phyloP scores from a whole-genome alignment of 23 red algal species.

The Agarophyton chilense region DNA sequence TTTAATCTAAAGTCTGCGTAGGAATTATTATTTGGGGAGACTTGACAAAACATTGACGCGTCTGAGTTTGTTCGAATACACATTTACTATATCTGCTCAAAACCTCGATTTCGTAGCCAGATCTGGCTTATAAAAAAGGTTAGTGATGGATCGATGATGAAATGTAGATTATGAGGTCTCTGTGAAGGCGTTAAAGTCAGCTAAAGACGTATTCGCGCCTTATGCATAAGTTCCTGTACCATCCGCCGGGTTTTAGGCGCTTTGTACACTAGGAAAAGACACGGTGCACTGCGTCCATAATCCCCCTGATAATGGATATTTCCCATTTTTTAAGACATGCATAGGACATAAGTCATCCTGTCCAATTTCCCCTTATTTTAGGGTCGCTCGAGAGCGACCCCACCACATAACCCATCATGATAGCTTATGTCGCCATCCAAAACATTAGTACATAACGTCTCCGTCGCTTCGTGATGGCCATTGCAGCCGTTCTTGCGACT shows the following conservation, averaged over 20 bases:
- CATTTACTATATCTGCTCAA: no score
- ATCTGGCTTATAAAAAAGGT: no score
- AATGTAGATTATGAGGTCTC: no score
- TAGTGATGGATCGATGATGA: no score
- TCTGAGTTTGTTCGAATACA: no score
- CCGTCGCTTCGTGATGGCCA: not conserved
- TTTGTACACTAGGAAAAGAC: not conserved
- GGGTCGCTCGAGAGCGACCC: not conserved
- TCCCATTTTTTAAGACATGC: slow-evolving; percentile 5
- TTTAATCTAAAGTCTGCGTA: no score
- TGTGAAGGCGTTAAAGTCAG: no score
- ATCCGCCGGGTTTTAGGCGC: not conserved
- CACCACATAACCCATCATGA: not conserved
- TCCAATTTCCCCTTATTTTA: not conserved
- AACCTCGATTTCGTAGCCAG: no score
- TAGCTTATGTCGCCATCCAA: not conserved
- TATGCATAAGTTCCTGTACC: no score
- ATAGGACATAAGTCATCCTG: not conserved
- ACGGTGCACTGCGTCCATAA: not conserved
- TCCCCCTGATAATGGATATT: not conserved
- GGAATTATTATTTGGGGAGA: no score
- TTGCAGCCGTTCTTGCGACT: not conserved
- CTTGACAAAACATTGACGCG: no score
- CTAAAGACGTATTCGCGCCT: no score
- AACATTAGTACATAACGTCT: not conserved